phyloP scores from a whole-genome alignment of 1,284 basidiomycete species.

The Grifola frondosa region DNA sequence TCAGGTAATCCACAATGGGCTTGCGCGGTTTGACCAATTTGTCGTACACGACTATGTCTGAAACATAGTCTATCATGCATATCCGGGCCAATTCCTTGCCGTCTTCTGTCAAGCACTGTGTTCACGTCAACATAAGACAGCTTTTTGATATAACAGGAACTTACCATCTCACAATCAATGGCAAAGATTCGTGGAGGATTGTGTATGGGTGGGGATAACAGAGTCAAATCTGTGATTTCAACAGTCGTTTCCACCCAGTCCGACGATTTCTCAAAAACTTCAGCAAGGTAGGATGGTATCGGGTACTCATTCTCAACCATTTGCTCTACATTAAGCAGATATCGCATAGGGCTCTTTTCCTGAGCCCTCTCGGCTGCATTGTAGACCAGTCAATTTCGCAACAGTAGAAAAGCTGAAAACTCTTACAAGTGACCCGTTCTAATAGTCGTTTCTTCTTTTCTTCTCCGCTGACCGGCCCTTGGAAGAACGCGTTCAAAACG shows the following conservation, averaged over 20 bases:
- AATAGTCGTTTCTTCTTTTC: conserved; percentile 71
- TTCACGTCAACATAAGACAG: conserved; percentile 6
- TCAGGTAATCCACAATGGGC: conserved; percentile 85
- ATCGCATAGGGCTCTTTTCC: conserved; percentile 64
- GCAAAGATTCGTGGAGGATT: conserved; percentile 53
- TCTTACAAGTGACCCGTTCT: conserved; percentile 56
- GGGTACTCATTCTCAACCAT: conserved; percentile 93
- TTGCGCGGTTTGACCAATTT: conserved; percentile 83
- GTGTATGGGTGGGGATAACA: conserved; percentile 25
- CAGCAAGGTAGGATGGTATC: conserved; percentile 75
- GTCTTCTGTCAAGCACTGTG: conserved; percentile 79
- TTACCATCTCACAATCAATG: conserved; percentile 94
- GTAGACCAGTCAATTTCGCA: neutral
- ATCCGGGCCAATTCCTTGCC: conserved; percentile 86
- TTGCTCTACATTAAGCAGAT: conserved; percentile 75
- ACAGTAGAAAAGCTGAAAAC: neutral
- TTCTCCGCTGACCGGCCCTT: conserved; percentile 72
- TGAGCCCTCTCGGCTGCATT: conserved; percentile 56
- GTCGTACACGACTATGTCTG: conserved; percentile 77
- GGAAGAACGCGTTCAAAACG: conserved; percentile 80
- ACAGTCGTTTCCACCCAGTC: conserved; percentile 78
- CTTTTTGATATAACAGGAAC: conserved; percentile 18
- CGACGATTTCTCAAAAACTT: conserved; percentile 60
- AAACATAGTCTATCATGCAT: conserved; percentile 76
- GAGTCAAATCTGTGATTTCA: conserved; percentile 23